These are phyloP conservation scores for Ballota nigra DNA, from an alignment of 257 asterid species.

Conservation along the genomic window DNA sequence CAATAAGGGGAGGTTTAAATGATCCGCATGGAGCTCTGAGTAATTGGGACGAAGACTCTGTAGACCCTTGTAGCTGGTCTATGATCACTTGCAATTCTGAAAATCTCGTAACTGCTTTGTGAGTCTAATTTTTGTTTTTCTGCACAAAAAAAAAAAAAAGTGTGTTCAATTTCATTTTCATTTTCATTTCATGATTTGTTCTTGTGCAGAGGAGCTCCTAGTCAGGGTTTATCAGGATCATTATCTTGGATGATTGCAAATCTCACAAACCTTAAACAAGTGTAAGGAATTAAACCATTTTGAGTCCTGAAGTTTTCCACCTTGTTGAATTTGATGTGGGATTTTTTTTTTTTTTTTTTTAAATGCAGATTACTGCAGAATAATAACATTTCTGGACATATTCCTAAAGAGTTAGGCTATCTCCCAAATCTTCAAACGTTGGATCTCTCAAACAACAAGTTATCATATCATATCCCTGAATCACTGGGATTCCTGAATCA, in stretches of 20 bases:
- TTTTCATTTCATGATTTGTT: background rate
- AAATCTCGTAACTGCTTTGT: slow-evolving; percentile 80
- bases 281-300: slow-evolving; percentile 42
- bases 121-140: slow-evolving; percentile 21
- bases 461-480: slow-evolving; percentile 67
- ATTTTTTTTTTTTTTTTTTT: background rate
- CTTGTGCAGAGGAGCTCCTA: slow-evolving; percentile 81
- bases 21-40: slow-evolving; percentile 87
- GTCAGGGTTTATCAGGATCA: slow-evolving; percentile 87
- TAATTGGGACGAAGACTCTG: slow-evolving; percentile 95
- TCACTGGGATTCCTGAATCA: slow-evolving; percentile 58
- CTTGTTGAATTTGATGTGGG: background rate
- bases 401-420: slow-evolving; percentile 76
- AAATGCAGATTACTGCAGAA: slow-evolving; percentile 70
- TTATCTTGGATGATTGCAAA: slow-evolving; percentile 74
- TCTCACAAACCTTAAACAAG: slow-evolving; percentile 86
- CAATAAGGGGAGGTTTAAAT: slow-evolving; percentile 44
- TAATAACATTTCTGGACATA: slow-evolving; percentile 77
- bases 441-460: slow-evolving; percentile 81
- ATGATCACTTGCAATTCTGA: slow-evolving; percentile 90
- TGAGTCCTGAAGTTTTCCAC: background rate
- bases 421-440: slow-evolving; percentile 75
- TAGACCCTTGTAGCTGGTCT: slow-evolving; percentile 97
- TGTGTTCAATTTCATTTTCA: background rate
- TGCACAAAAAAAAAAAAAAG: too few species aligned